Conservation (phyloP, 371 early-diverging fungal species). For the Mortierella sp. region DNA sequence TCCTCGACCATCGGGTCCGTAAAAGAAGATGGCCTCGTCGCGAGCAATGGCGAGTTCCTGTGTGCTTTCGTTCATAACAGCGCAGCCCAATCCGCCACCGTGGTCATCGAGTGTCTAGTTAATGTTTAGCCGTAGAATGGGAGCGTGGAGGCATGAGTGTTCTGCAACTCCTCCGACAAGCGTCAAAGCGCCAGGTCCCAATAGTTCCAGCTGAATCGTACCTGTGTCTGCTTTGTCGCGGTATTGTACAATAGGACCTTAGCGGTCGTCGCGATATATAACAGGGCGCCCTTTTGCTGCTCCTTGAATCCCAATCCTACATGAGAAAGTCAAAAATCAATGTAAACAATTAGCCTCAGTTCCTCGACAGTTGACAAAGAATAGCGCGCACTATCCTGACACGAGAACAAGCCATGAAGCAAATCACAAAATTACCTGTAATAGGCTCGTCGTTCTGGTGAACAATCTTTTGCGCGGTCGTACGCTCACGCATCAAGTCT, state of each 20-base stretch:
- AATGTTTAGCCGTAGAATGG: background rate
- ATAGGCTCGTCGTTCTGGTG: conserved; percentile 89
- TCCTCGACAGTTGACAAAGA: too few species aligned
- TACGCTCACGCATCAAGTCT: conserved; percentile 83
- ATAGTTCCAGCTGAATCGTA: background rate
- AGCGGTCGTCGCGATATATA: conserved; percentile 83
- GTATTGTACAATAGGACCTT: conserved; percentile 78
- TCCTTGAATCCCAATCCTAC: conserved; percentile 84
- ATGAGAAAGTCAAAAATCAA: background rate
- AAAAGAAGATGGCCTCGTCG: conserved; percentile 93
- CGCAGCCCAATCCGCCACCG: conserved; percentile 84
- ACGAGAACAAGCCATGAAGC: background rate
- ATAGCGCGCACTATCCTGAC: too few species aligned
- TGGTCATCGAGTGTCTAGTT: conserved; percentile 81
- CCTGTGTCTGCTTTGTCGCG: conserved; percentile 34
- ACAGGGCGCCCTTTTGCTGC: conserved; percentile 71
- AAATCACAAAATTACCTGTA: conserved; percentile 67
- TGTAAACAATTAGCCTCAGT: background rate
- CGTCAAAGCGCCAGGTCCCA: background rate
- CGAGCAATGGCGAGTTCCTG: conserved; percentile 88
- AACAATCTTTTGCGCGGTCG: conserved; percentile 83
- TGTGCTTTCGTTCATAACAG: conserved; percentile 75
- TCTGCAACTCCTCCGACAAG: background rate
- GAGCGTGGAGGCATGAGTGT: background rate
- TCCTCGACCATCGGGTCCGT: conserved; percentile 92